Base-by-base conservation (phyloP, 148 eudicot species). In the Cornus controversa region DNA sequence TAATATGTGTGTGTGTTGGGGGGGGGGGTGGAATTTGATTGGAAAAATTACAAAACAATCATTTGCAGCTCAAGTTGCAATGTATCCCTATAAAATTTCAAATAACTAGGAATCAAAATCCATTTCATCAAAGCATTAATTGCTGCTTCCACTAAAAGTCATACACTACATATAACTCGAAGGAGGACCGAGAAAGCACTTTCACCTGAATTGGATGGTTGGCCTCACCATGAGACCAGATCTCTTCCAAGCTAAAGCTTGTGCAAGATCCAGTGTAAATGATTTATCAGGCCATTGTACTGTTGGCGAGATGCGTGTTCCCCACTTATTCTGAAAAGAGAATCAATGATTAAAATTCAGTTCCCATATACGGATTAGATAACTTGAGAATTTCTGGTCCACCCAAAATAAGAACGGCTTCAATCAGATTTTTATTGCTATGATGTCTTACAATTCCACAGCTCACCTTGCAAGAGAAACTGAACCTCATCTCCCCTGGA, bases 401-500 rank as follows among this genome's bases (percentile, higher is more conserved):
- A 60, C 6, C 64, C 64, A 60, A 72, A 28, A 26, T 11, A 11
- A 77, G 37, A 31, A 57, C 69, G 54, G 69, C 24, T 40, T 13
- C 42, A 72, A 37, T 23, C 18, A 64, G 13, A 42, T 42, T 10
- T 40, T 27, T 11, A 57, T 26, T 26, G 27, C 57, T 53, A 57
- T 69, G 64, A 74, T 37, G 27, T 54, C 73, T 20, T 14, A 4
- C 45, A 40, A 40, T 40, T 40, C 45, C 45, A 22, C 22, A 73
- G 78, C 86, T 75, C 81, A 91, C 99, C 96, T 96, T 96, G 83
- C 94, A 87, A 69, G 99, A 93, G 84, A 90, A 96, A 80, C 98
- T 96, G 87, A 91, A 89, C 84, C 80, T 93, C 97, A 93, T 89
- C 66, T 96, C 97, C 75, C 99, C 99, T 24, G 98, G 99, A 85